Conservation (phyloP, 2,329 filamentous ascomycete genomes). For the Beauveria sp. region DNA sequence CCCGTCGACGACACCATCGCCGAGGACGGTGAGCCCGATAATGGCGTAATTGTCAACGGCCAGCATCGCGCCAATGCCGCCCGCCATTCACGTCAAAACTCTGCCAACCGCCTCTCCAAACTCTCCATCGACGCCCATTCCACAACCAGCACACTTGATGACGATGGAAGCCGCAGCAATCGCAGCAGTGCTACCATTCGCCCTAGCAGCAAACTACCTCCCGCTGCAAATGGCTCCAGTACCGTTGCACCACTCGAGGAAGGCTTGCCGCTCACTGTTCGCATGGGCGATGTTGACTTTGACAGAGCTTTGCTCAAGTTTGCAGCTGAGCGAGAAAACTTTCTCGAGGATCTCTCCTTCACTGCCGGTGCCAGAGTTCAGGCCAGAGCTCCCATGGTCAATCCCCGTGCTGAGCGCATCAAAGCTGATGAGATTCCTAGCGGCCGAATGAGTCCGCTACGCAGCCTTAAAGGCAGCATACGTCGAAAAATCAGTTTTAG, state of each 20-base stretch:
- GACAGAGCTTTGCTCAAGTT: slow-evolving; percentile 91
- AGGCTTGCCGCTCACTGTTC: slow-evolving; percentile 19
- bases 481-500: slow-evolving; percentile 85
- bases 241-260: slow-evolving; percentile 20
- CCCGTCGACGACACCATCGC: slow-evolving; percentile 51
- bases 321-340: slow-evolving; percentile 87
- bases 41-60: slow-evolving; percentile 24
- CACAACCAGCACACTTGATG: slow-evolving; percentile 50
- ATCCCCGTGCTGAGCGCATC: slow-evolving; percentile 75
- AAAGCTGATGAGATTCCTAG: slow-evolving; percentile 60
- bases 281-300: slow-evolving; percentile 73
- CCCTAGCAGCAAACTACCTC: slow-evolving; percentile 26
- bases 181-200: slow-evolving; percentile 60
- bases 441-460: slow-evolving; percentile 48
- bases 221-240: slow-evolving; percentile 17
- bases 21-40: slow-evolving; percentile 53
- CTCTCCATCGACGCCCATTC: slow-evolving; percentile 41
- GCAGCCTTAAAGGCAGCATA: slow-evolving; percentile 72
- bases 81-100: slow-evolving; percentile 55
- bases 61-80: slow-evolving; percentile 22
- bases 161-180: slow-evolving; percentile 56
- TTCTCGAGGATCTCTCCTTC: slow-evolving; percentile 86
- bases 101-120: slow-evolving; percentile 51
- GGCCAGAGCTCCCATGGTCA: slow-evolving; percentile 62
- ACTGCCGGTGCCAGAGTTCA: slow-evolving; percentile 74